phyloP scores from a whole-genome alignment of 371 early-diverging fungal genomes.

The Mucor piriformis region DNA sequence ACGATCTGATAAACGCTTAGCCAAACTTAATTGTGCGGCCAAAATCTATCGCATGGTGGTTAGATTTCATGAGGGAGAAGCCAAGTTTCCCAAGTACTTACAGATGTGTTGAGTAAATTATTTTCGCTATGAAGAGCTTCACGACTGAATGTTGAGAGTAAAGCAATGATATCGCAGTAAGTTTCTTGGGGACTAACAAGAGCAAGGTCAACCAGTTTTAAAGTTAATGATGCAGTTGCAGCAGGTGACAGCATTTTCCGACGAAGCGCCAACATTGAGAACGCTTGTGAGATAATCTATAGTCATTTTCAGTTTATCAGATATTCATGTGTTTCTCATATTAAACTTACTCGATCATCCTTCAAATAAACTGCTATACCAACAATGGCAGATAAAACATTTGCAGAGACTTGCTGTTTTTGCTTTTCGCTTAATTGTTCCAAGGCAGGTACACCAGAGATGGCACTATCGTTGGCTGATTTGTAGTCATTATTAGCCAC shows the following conservation, averaged over 20 bases:
- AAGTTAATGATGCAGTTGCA: slow-evolving; percentile 56
- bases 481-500: neutral
- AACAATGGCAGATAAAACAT: slow-evolving; percentile 64
- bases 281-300: slow-evolving; percentile 63
- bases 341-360: slow-evolving; percentile 53
- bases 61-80: slow-evolving; percentile 56
- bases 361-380: slow-evolving; percentile 65
- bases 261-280: slow-evolving; percentile 64
- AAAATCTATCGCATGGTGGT: slow-evolving; percentile 33
- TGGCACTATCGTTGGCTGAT: slow-evolving; percentile 22
- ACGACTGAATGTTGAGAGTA: slow-evolving; percentile 53
- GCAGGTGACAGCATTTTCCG: slow-evolving; percentile 54
- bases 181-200: slow-evolving; percentile 53
- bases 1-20: slow-evolving; percentile 51
- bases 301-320: neutral
- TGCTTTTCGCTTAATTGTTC: slow-evolving; percentile 48
- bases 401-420: slow-evolving; percentile 58
- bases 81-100: slow-evolving; percentile 46
- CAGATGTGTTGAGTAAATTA: slow-evolving; percentile 45
- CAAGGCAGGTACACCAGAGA: slow-evolving; percentile 33
- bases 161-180: slow-evolving; percentile 57
- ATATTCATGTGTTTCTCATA: neutral
- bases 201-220: slow-evolving; percentile 62
- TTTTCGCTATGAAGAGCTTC: slow-evolving; percentile 47
- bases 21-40: slow-evolving; percentile 46